Percentiles rank a stretch among this genome's conserved stretches.
Conservation (phyloP, 2,329 filamentous ascomycete genomes). For the Hymenotorrendiella dingleyae region DNA sequence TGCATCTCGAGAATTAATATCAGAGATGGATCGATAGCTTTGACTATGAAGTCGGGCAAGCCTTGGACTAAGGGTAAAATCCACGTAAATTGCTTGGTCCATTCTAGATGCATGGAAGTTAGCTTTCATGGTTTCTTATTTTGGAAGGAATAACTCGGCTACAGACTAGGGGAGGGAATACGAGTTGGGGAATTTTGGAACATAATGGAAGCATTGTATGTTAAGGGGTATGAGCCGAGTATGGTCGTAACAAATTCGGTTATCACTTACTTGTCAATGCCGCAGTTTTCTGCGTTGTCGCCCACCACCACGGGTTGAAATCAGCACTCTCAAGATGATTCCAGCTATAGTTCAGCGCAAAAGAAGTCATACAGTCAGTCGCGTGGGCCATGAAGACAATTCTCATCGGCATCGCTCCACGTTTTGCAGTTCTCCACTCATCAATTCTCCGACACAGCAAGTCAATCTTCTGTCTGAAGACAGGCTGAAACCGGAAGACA, state of each 20-base stretch:
- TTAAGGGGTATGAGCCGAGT: no score
- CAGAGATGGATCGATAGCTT: slow-evolving; percentile 9
- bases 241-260: no score
- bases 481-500: slow-evolving; percentile 16
- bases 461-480: slow-evolving; percentile 16
- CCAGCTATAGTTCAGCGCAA: slow-evolving; percentile 24
- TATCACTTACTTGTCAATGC: slow-evolving; percentile 9
- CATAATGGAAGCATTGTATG: no score
- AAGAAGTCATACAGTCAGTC: slow-evolving; percentile 29
- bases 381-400: slow-evolving; percentile 15
- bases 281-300: slow-evolving; percentile 14
- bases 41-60: slow-evolving; percentile 11
- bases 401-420: slow-evolving; percentile 12
- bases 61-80: slow-evolving; percentile 7
- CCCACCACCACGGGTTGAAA: slow-evolving; percentile 17
- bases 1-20: slow-evolving; percentile 14
- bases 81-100: slow-evolving; percentile 21
- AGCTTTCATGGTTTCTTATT: no score
- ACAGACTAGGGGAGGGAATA: no score
- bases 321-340: slow-evolving; percentile 19
- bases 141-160: no score
- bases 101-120: no score
- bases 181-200: no score
- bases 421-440: slow-evolving; percentile 9
- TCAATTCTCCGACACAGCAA: slow-evolving; percentile 18